Evolutionary conservation across 306 rosid genomes (phyloP).

Genomic region (Rosa rugosa): DNA sequence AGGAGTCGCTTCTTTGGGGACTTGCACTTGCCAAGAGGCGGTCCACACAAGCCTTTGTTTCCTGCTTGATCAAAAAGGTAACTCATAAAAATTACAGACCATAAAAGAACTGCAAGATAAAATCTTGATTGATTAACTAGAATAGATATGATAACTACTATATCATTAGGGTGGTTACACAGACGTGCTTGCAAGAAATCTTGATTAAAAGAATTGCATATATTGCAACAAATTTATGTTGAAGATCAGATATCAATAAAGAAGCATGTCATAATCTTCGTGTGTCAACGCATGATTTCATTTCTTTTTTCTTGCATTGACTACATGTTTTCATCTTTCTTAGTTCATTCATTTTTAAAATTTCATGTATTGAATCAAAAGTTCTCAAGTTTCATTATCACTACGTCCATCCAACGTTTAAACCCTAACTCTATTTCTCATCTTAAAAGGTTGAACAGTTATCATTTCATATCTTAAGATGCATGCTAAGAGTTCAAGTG

Average conservation of each 20-base stretch:
- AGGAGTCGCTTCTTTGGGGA: conserved; percentile 29
- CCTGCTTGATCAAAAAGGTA: conserved; percentile 43
- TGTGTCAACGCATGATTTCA: neutral
- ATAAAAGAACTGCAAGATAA: neutral
- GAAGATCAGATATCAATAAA: neutral
- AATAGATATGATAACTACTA: neutral
- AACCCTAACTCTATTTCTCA: neutral
- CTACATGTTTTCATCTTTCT: neutral
- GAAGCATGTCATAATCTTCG: neutral
- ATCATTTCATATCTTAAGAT: neutral
- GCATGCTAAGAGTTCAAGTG: neutral
- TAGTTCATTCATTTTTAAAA: neutral
- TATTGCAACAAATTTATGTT: neutral
- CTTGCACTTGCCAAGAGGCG: conserved; percentile 55
- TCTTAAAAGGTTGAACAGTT: neutral
- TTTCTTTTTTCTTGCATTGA: neutral
- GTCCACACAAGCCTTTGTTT: conserved; percentile 65
- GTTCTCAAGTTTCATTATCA: neutral
- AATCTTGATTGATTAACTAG: neutral
- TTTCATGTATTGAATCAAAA: neutral
- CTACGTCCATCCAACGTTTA: neutral
- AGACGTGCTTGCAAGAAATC: neutral
- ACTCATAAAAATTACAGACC: neutral
- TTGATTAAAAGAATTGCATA: neutral
- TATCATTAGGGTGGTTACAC: neutral